These are phyloP conservation scores for Pyrus betulifolia DNA, from an alignment of 306 rosid genomes.

Conservation along the genomic window DNA sequence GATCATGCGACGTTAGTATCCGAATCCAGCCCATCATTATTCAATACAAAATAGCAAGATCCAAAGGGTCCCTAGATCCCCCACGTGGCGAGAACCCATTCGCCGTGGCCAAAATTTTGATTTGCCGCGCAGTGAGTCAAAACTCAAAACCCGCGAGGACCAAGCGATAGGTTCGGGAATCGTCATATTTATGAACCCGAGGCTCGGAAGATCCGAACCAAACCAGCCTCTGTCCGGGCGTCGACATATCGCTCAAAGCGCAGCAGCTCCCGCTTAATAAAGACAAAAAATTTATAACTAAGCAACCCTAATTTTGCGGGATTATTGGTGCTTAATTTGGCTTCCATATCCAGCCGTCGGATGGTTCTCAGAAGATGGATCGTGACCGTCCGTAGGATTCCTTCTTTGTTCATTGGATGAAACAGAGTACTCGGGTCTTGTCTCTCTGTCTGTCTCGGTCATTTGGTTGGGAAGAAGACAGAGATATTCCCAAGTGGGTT, in stretches of 20 bases:
- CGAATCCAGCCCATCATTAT: neutral
- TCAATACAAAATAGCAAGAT: neutral
- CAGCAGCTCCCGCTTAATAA: constrained; percentile 17
- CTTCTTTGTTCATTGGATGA: neutral
- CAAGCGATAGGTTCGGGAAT: constrained; percentile 35
- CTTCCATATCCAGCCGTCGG: constrained; percentile 19
- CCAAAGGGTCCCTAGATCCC: neutral
- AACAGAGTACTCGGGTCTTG: neutral
- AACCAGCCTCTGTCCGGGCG: neutral
- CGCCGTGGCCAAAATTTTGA: constrained; percentile 34
- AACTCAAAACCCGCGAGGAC: constrained; percentile 14
- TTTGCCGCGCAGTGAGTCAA: constrained; percentile 80
- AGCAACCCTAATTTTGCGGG: constrained; percentile 18
- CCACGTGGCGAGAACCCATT: constrained; percentile 28
- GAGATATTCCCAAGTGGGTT: constrained; percentile 13
- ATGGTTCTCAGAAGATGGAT: constrained; percentile 10
- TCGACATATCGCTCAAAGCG: constrained; percentile 22
- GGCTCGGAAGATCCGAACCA: constrained; percentile 35
- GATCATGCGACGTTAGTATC: neutral
- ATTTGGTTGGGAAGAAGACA: neutral
- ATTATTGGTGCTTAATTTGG: neutral
- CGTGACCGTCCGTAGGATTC: constrained; percentile 7
- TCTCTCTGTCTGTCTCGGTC: neutral
- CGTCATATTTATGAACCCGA: constrained; percentile 34
- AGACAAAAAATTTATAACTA: constrained; percentile 19